phyloP scores from a whole-genome alignment of 192 early-diverging fungal genomes.

The Haplosporangium gracile region DNA sequence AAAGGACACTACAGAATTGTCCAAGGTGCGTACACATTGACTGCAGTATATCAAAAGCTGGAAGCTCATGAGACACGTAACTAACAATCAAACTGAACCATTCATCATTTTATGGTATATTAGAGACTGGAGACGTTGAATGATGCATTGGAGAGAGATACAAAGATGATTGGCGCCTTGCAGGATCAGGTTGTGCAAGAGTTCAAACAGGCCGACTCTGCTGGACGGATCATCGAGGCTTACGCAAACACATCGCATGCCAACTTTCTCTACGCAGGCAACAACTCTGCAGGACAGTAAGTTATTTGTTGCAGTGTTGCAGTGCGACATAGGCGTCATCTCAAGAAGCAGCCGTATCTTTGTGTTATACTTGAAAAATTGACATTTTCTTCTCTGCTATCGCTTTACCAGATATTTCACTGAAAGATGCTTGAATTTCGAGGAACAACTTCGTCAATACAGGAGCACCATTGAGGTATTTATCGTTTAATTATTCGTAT shows the following conservation, averaged over 20 bases:
- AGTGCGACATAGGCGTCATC: neutral
- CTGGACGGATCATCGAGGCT: constrained; percentile 53
- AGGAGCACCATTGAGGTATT: constrained; percentile 46
- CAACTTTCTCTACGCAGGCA: constrained; percentile 52
- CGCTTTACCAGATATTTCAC: constrained; percentile 35
- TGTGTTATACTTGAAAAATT: neutral
- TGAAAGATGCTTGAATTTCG: constrained; percentile 42
- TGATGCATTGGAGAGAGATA: constrained; percentile 49
- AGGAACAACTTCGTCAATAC: constrained; percentile 42
- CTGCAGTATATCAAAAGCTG: neutral
- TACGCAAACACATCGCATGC: constrained; percentile 47
- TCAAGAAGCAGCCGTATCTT: neutral
- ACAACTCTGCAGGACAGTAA: constrained; percentile 54
- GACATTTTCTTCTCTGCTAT: neutral
- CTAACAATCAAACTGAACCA: neutral
- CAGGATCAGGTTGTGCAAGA: constrained; percentile 46
- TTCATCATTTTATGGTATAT: neutral
- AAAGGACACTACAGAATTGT: constrained; percentile 42
- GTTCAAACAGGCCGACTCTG: constrained; percentile 52
- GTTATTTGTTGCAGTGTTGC: neutral
- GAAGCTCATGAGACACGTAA: neutral
- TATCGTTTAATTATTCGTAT: neutral
- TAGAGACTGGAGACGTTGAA: constrained; percentile 45
- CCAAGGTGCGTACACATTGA: constrained; percentile 24
- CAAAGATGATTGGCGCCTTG: constrained; percentile 34